Percentiles rank a stretch among this genome's conserved stretches.
Conservation (phyloP, 163 green algal species). For the Chlorella variabilis region DNA sequence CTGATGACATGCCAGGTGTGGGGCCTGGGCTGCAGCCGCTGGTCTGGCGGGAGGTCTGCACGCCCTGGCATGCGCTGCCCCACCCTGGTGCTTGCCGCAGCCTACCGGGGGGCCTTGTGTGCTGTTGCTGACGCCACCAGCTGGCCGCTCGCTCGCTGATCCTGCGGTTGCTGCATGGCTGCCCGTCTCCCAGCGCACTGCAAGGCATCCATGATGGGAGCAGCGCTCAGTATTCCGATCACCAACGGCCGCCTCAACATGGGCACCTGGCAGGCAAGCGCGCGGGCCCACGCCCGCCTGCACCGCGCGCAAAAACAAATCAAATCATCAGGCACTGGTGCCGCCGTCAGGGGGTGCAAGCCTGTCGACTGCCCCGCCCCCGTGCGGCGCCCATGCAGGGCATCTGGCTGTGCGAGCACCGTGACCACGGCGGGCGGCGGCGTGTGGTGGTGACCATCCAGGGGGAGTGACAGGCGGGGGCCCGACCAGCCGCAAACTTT, state of each 20-base stretch:
- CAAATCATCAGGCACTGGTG: too few relatives aligned
- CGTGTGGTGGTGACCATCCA: constrained; percentile 26
- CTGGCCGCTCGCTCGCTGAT: background rate
- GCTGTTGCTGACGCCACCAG: too few relatives aligned
- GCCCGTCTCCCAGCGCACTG: constrained; percentile 44
- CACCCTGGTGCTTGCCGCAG: too few relatives aligned
- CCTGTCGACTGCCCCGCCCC: too few relatives aligned
- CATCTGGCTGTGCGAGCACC: constrained; percentile 65
- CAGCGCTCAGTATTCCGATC: constrained; percentile 54
- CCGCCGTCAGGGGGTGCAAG: too few relatives aligned
- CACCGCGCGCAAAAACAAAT: too few relatives aligned
- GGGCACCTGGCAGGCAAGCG: constrained; percentile 58
- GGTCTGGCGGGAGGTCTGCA: background rate
- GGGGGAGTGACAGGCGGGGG: constrained; percentile 2
- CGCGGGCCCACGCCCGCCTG: too few relatives aligned
- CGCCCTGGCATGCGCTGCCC: too few relatives aligned
- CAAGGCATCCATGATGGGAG: constrained; percentile 55
- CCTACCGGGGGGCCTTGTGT: too few relatives aligned
- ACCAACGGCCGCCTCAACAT: constrained; percentile 52
- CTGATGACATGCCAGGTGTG: constrained; percentile 46
- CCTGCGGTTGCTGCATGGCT: background rate
- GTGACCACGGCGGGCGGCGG: constrained; percentile 29
- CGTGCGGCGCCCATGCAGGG: too few relatives aligned
- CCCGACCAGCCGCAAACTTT: too few relatives aligned
- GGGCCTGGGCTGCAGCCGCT: background rate